Base-by-base conservation (phyloP, 2,329 filamentous ascomycete species). In the Anthostomella pinea region DNA sequence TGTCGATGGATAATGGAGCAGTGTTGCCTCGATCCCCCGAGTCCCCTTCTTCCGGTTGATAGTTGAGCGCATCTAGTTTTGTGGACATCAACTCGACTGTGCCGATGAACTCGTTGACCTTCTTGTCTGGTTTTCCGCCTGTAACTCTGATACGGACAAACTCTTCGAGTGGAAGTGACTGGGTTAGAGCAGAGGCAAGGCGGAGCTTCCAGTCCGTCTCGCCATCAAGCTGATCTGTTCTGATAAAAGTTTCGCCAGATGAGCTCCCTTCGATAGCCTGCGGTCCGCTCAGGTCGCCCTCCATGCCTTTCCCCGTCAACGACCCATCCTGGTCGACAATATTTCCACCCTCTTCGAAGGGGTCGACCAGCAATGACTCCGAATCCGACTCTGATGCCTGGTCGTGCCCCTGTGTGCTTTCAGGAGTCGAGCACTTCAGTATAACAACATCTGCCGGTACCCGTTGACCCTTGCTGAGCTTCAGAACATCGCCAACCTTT, bases 131-230 rank as follows among this genome's bases (percentile, higher is more conserved):
- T 48, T 94, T 90, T 31, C 90, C 88, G 21, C 88, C 93, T 3
- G 83, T 86, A 31, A 98, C 78, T 17, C 74, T 73, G 21, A 83
- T 66, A 13, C 79, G 72, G 34, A 81, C 72, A 45, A 95, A 81
- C 48, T 95, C 87, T 29, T 79, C 77, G 1, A 82, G 66, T 0
- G 81, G 66, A 14, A 98, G 68, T n/a, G 70, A 76, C 57, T 98
- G 93, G 1, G 90, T 91, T 17, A 97, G 65, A 0, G 87, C 80
- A 9, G 89, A 93, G 2, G 93, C 89, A 22, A 97, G 65, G 19
- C 94, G 83, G 38, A 98, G 70, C 65, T 98, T 98, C 94, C 93
- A 98, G 58, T 98, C 93, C 0, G 93, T 98, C 66, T 98, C 93
- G 51, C 93, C 93, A 56, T 98, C 93, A 8, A 98, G 74, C 59